These are phyloP conservation scores for Curvularia sp. DNA, from an alignment of 2,329 filamentous ascomycete genomes.

Conservation along the genomic window DNA sequence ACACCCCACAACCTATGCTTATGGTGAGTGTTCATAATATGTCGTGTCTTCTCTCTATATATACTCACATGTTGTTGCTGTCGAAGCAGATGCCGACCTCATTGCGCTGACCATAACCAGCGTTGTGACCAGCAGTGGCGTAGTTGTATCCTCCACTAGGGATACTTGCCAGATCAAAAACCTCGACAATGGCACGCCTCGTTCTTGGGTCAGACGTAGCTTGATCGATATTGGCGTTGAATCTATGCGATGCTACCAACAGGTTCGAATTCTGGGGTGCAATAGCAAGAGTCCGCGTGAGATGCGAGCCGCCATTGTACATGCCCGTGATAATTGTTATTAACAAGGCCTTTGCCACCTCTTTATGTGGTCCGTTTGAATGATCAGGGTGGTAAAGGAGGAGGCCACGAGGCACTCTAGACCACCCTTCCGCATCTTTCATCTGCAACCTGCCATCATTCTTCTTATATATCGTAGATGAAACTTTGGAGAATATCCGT, in stretches of 20 bases:
- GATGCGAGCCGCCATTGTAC: slow-evolving; percentile 62
- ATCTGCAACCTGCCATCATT: slow-evolving; percentile 29
- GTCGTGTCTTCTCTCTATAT: slow-evolving; percentile 24
- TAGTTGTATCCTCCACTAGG: slow-evolving; percentile 55
- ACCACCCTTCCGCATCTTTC: slow-evolving; percentile 21
- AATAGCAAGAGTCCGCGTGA: slow-evolving; percentile 70
- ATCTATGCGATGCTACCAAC: slow-evolving; percentile 71
- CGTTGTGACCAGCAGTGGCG: slow-evolving; percentile 58
- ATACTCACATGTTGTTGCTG: slow-evolving; percentile 57
- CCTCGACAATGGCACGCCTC: slow-evolving; percentile 70
- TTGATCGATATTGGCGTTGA: slow-evolving; percentile 67
- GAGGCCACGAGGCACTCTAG: slow-evolving; percentile 21
- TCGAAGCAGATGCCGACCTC: slow-evolving; percentile 66
- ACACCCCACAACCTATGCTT: slow-evolving; percentile 55
- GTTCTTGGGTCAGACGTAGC: slow-evolving; percentile 58
- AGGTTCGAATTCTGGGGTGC: slow-evolving; percentile 62
- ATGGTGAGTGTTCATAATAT: not conserved
- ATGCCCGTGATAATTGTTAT: slow-evolving; percentile 69
- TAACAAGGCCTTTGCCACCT: slow-evolving; percentile 16
- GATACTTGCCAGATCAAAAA: slow-evolving; percentile 59
- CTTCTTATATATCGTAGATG: slow-evolving; percentile 39
- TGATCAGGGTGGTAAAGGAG: slow-evolving; percentile 21
- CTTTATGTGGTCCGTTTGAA: slow-evolving; percentile 32
- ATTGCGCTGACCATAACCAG: slow-evolving; percentile 74
- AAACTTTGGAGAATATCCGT: slow-evolving; percentile 24